Evolutionary conservation across 106 monocot genomes (phyloP), one percentile per base, ranked within the genome.

Genomic region (Dendrobium catenatum): DNA sequence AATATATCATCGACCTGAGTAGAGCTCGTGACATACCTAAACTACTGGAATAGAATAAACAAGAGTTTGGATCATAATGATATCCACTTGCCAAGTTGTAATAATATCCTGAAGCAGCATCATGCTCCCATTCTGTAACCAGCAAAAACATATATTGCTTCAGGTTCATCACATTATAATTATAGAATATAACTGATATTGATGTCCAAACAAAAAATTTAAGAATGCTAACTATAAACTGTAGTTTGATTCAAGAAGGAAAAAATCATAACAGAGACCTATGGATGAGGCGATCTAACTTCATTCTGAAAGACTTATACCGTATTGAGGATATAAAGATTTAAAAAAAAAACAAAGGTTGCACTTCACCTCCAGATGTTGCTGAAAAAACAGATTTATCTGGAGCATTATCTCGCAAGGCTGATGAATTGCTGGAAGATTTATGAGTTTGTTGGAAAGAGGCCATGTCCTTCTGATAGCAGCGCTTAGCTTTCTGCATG

Each of bases 381-480:
- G 77, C 41, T 5, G 81, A 80, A 77, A 47, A 68, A 64, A 80
- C 70, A 48, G 78, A 73, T 82, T 66, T 82, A 51, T 76, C 83
- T 43, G 80, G 58, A 27, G 76, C 76, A 49, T 13, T 49, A 29
- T 49, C 49, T 24, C 10, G 49, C 48, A 47, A 7, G 22, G 83
- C 72, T 85, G 84, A 24, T 80, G 79, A 22, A 24, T 77, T 74
- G 44, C 66, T 78, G 55, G 55, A 64, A 18, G 85, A 85, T 79
- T 73, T 51, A 46, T 84, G 76, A 1, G 80, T 68, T 76, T 87
- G 88, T 47, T 82, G 37, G 42, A 96, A 96, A 41, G 93, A 80
- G 67, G 85, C 84, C 54, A 95, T 58, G 85, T 98, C 97, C 66
- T 93, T 98, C 81, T 95, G 92, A 83, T 98, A 98, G 81, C 97